Conservation (phyloP, 176 grass and related monocot genomes). For the Chloris gayana region DNA sequence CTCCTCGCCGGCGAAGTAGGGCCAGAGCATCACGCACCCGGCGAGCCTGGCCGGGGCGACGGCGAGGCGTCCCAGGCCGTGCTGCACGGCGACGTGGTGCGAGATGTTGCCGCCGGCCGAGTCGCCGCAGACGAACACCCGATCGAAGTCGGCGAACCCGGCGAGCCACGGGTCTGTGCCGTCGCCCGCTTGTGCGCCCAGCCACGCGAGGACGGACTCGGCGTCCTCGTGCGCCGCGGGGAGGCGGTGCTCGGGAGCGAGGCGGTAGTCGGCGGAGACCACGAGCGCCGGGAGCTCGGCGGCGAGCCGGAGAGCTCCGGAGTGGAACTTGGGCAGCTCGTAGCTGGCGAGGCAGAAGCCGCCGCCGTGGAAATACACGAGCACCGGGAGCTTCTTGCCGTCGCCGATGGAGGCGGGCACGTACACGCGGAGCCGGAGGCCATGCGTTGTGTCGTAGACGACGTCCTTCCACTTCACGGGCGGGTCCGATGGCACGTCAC, state of each 20-base stretch:
- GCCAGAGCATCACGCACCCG: slow-evolving; percentile 55
- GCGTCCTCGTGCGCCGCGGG: slow-evolving; percentile 60
- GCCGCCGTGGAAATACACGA: slow-evolving; percentile 62
- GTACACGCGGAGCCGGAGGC: slow-evolving; percentile 53
- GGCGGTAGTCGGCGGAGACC: slow-evolving; percentile 67
- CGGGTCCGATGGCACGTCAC: slow-evolving; percentile 21
- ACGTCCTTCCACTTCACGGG: slow-evolving; percentile 67
- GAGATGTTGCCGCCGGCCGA: slow-evolving; percentile 67
- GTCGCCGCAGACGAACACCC: slow-evolving; percentile 65
- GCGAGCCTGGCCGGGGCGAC: slow-evolving; percentile 30
- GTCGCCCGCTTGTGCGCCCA: slow-evolving; percentile 9
- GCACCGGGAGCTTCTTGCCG: slow-evolving; percentile 41
- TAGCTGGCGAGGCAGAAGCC: slow-evolving; percentile 58
- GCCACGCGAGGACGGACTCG: slow-evolving; percentile 44
- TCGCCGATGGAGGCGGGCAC: neutral
- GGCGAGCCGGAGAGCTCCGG: slow-evolving; percentile 47
- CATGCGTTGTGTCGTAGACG: slow-evolving; percentile 18
- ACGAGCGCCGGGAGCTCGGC: slow-evolving; percentile 53
- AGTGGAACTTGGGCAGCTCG: slow-evolving; percentile 34
- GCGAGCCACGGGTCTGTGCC: slow-evolving; percentile 55
- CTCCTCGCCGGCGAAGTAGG: slow-evolving; percentile 60
- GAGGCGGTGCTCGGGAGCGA: slow-evolving; percentile 66
- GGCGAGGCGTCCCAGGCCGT: slow-evolving; percentile 13
- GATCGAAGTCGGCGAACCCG: slow-evolving; percentile 43
- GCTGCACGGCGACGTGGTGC: slow-evolving; percentile 47